Conservation (phyloP, 805 yeast genomes). For the Cyberlindnera amylophila region DNA sequence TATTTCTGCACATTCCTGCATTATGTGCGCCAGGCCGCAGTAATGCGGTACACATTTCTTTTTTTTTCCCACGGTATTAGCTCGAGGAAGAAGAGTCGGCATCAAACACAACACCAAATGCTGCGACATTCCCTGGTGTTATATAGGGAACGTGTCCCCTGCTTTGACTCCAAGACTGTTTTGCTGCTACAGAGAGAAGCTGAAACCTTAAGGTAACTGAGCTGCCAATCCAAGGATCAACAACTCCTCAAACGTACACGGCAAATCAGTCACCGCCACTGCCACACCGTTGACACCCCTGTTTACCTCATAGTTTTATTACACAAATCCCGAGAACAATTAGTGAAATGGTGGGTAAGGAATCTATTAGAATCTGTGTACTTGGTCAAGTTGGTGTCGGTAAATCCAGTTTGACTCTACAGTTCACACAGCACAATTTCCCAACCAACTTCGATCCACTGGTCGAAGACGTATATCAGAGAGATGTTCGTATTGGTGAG, state of each 20-base stretch:
- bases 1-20: neutral
- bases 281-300: too few relatives aligned
- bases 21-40: too few relatives aligned
- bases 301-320: too few relatives aligned
- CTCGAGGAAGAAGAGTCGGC: neutral
- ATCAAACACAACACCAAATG: neutral
- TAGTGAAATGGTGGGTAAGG: neutral
- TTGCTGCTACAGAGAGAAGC: too few relatives aligned
- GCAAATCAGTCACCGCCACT: too few relatives aligned
- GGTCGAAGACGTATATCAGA: constrained; percentile 62
- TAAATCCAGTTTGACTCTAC: constrained; percentile 61
- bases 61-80: neutral
- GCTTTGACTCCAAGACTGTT: too few relatives aligned
- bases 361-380: constrained; percentile 31
- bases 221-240: too few relatives aligned
- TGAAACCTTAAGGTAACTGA: too few relatives aligned
- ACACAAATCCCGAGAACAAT: too few relatives aligned
- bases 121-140: too few relatives aligned
- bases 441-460: constrained; percentile 67
- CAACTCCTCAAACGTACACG: too few relatives aligned
- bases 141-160: too few relatives aligned
- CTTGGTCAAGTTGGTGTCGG: constrained; percentile 73
- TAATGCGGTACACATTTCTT: neutral
- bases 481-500: constrained; percentile 51
- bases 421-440: constrained; percentile 57